Percentiles rank a stretch among this genome's conserved stretches.
Conservation (phyloP, 192 early-diverging fungal species). For the Backusella tarrabulga region DNA sequence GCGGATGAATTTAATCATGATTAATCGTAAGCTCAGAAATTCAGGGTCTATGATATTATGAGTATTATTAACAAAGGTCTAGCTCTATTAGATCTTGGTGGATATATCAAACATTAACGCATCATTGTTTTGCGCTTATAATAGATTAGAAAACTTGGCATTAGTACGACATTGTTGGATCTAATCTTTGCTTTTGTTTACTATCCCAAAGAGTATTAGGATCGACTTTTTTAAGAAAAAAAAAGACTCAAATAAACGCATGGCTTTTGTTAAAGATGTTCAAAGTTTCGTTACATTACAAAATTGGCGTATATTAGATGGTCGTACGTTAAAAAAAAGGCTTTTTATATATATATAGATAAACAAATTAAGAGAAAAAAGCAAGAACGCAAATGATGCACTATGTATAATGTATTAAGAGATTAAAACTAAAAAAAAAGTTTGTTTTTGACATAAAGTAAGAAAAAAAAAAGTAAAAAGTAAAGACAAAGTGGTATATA, state of each 20-base stretch:
- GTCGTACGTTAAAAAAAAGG: background rate
- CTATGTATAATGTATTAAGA: slow-evolving; percentile 14
- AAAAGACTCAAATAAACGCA: background rate
- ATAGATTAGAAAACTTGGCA: background rate
- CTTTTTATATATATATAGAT: background rate
- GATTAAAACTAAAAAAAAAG: background rate
- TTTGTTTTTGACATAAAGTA: background rate
- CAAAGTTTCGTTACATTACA: background rate
- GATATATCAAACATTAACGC: background rate
- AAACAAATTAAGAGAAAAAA: background rate
- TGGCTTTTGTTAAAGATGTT: background rate
- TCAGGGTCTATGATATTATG: background rate
- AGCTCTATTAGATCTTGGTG: background rate
- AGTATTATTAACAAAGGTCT: background rate
- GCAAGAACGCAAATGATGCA: background rate
- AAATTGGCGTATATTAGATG: background rate
- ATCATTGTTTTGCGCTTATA: background rate
- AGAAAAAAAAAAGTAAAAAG: slow-evolving; percentile 5
- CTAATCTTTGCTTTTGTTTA: background rate
- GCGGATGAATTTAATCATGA: background rate
- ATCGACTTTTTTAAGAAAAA: background rate
- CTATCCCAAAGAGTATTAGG: background rate
- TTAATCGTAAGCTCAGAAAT: background rate
- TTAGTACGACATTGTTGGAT: background rate
- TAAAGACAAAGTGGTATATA: background rate